phyloP scores from a whole-genome alignment of 1,284 basidiomycete species.

The Malassezia brasiliensis region DNA sequence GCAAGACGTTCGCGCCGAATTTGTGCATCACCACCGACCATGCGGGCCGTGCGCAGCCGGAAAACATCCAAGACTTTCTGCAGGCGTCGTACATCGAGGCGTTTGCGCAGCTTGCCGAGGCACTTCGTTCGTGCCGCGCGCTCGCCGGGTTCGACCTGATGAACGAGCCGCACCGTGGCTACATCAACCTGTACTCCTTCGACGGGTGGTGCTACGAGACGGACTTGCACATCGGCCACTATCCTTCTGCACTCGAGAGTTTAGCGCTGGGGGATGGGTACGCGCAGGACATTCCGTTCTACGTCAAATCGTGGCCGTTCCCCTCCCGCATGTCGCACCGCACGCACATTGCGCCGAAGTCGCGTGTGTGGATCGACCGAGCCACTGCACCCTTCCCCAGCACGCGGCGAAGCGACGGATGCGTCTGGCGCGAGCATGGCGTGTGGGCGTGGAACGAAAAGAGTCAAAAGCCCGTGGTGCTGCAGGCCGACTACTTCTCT shows the following conservation, averaged over 20 bases:
- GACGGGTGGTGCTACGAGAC: slow-evolving; percentile 81
- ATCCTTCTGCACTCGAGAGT: slow-evolving; percentile 49
- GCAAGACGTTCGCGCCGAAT: slow-evolving; percentile 67
- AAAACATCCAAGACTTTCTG: slow-evolving; percentile 65
- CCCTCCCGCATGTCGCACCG: slow-evolving; percentile 36
- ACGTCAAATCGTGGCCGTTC: slow-evolving; percentile 44
- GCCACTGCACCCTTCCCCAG: slow-evolving; percentile 57
- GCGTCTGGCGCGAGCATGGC: slow-evolving; percentile 81
- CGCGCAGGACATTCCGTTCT: slow-evolving; percentile 53
- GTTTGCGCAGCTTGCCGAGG: slow-evolving; percentile 61
- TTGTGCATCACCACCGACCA: slow-evolving; percentile 17
- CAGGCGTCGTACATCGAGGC: slow-evolving; percentile 73
- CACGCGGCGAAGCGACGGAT: slow-evolving; percentile 55
- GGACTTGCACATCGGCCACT: slow-evolving; percentile 75
- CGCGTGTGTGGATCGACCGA: slow-evolving; percentile 24
- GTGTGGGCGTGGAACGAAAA: slow-evolving; percentile 80
- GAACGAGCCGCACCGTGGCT: slow-evolving; percentile 94
- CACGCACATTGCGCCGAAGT: slow-evolving; percentile 30
- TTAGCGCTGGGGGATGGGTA: slow-evolving; percentile 33
- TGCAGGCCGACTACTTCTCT: slow-evolving; percentile 77
- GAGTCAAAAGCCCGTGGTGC: slow-evolving; percentile 62
- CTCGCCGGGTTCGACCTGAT: slow-evolving; percentile 81
- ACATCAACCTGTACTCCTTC: slow-evolving; percentile 70
- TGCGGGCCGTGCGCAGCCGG: neutral
- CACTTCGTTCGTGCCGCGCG: slow-evolving; percentile 64